Evolutionary conservation across 192 early-diverging fungal species (phyloP), one percentile per base, ranked within the genome.

Genomic region (Coemansia interrupta): DNA sequence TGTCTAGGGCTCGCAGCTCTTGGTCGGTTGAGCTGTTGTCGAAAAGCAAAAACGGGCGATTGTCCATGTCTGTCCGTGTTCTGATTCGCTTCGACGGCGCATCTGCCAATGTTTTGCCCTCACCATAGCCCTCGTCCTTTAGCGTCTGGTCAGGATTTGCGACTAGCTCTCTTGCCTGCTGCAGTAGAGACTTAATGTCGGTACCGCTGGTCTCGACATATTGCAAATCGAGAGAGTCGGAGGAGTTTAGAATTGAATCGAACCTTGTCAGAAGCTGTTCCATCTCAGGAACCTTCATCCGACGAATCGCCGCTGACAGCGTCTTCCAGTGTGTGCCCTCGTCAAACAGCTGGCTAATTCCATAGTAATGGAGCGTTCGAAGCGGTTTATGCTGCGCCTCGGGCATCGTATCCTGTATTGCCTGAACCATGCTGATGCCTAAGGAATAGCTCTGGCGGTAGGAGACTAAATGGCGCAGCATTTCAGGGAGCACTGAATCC

Each of bases 301-400:
- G 63, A n/a, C 68, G 72, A 19, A 74, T 39, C 4, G 60, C 62
- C 0, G 67, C 77, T 13, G 61, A 66, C 19, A 80, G 72, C 24
- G 67, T 66, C 19, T 74, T 73, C 75, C 80, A 82, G 48, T 67
- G 66, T 5, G 51, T 19, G 57, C 75, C 73, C 14, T 64, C 64
- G 30, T 60, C 60, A 42, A 75, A 73, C 13, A 45, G 41, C 48
- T 74, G 66, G 47, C 66, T 61, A 12, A 94, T 58, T 1, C 79
- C 82, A 48, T 86, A 82, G 26, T 85, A 82, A 58, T 92, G 85
- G 20, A 94, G 70, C 15, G 81, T 85, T 2, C 85, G 81, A 28
- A 82, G 81, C 4, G 87, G 79, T 65, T 86, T 87, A 6, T 66
- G 69, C 23, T 80, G 17, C 18, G 69, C 42, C 38, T 69, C 48